Conservation (phyloP, 2,329 filamentous ascomycete genomes). For the Talaromyces sp. region DNA sequence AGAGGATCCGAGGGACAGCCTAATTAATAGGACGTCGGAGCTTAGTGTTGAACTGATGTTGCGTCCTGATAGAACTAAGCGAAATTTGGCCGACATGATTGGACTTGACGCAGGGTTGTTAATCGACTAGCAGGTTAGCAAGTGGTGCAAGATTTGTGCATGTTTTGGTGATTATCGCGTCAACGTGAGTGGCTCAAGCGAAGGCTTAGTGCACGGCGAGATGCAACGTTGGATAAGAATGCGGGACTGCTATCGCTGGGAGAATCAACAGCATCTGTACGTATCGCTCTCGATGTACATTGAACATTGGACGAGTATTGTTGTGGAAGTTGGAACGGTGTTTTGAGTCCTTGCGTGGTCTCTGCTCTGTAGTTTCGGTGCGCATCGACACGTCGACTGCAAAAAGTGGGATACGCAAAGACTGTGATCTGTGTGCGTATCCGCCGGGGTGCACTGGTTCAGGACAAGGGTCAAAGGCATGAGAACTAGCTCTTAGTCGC, state of each 20-base stretch:
- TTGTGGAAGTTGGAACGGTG: neutral
- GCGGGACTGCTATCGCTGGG: neutral
- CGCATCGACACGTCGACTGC: neutral
- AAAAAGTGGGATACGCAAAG: neutral
- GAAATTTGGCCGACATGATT: neutral
- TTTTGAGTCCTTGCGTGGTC: neutral
- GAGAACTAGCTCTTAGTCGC: neutral
- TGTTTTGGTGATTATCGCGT: constrained; percentile 4
- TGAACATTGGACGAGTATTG: neutral
- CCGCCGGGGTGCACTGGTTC: neutral
- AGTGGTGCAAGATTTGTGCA: neutral
- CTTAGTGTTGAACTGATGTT: neutral
- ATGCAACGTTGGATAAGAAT: constrained; percentile 4
- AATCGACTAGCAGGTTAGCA: neutral
- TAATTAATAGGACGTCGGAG: too few relatives aligned
- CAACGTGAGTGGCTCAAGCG: constrained; percentile 11
- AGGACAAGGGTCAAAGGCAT: neutral
- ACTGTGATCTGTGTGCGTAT: too few relatives aligned
- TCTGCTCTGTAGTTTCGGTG: neutral
- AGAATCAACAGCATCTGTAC: neutral
- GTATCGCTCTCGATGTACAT: neutral
- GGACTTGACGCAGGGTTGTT: neutral
- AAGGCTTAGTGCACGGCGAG: neutral
- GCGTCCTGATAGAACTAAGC: neutral
- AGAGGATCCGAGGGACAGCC: neutral